Evolutionary conservation across 345 rosid genomes (phyloP).

Genomic region (Rhizophora apiculata): DNA sequence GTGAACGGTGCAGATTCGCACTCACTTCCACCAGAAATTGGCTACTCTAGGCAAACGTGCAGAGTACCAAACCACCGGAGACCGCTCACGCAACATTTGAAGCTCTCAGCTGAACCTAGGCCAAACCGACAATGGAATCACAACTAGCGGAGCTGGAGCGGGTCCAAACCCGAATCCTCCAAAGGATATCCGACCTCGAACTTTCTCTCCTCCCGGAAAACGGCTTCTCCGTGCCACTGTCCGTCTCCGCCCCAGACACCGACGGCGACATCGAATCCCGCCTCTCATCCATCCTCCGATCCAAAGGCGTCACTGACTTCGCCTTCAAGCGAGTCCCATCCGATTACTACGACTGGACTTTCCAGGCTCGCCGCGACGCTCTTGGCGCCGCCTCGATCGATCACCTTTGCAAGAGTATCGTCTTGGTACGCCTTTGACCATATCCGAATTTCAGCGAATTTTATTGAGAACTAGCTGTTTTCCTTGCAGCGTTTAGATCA

Average conservation of each 20-base stretch:
- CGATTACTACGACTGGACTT: conserved; percentile 73
- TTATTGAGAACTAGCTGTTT: too few relatives aligned
- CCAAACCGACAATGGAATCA: conserved; percentile 30
- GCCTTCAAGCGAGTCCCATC: conserved; percentile 54
- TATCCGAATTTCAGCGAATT: not conserved
- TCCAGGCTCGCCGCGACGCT: conserved; percentile 64
- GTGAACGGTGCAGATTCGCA: too few relatives aligned
- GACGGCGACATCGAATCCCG: conserved; percentile 46
- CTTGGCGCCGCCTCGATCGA: conserved; percentile 69
- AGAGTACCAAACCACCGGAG: too few relatives aligned
- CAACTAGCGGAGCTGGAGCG: conserved; percentile 56
- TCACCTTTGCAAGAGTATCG: conserved; percentile 95
- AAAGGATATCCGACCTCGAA: conserved; percentile 53
- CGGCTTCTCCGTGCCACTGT: conserved; percentile 15
- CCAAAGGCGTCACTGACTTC: conserved; percentile 54
- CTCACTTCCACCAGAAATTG: too few relatives aligned
- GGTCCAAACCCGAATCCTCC: conserved; percentile 48
- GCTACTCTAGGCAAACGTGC: too few relatives aligned
- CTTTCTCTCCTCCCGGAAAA: conserved; percentile 27
- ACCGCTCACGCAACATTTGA: too few relatives aligned
- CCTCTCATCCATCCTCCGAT: conserved; percentile 59
- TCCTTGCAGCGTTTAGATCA: too few relatives aligned
- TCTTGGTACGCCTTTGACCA: conserved; percentile 47
- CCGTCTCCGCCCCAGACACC: conserved; percentile 18
- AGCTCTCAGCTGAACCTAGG: too few relatives aligned